phyloP scores from a whole-genome alignment of 164 flowering plant species.

The Euptelea pleiosperma region DNA sequence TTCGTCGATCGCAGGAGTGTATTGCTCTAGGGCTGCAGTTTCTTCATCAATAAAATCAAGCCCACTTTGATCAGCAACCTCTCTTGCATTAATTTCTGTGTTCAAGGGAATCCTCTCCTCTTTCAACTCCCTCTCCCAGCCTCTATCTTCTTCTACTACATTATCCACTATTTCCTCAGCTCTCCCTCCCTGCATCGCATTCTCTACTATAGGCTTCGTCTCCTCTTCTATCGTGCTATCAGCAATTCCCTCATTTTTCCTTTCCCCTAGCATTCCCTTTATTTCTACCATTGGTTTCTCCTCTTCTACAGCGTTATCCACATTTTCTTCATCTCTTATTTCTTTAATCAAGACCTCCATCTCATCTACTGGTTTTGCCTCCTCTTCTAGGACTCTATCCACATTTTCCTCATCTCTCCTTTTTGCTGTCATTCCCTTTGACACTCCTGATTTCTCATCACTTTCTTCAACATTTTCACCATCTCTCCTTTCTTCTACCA shows the following conservation, averaged over 20 bases:
- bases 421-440: background rate
- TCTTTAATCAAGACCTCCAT: background rate
- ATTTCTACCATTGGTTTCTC: background rate
- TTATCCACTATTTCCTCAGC: no score
- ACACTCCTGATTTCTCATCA: background rate
- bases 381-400: constrained; percentile 1
- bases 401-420: constrained; percentile 1
- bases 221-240: background rate
- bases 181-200: background rate
- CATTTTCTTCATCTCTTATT: constrained; percentile 2
- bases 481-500: background rate
- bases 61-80: constrained; percentile 26
- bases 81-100: constrained; percentile 21
- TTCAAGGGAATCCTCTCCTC: background rate
- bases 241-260: constrained; percentile 14
- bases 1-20: background rate
- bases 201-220: background rate
- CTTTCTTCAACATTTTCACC: background rate
- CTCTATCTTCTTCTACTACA: no score
- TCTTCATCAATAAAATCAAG: constrained; percentile 14
- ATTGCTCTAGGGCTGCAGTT: constrained; percentile 7
- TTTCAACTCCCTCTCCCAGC: background rate
- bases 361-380: background rate
- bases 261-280: constrained; percentile 9
- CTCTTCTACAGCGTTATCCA: background rate